phyloP scores from a whole-genome alignment of 1,284 basidiomycete species.

The Austroboletus novae-zelandiae region DNA sequence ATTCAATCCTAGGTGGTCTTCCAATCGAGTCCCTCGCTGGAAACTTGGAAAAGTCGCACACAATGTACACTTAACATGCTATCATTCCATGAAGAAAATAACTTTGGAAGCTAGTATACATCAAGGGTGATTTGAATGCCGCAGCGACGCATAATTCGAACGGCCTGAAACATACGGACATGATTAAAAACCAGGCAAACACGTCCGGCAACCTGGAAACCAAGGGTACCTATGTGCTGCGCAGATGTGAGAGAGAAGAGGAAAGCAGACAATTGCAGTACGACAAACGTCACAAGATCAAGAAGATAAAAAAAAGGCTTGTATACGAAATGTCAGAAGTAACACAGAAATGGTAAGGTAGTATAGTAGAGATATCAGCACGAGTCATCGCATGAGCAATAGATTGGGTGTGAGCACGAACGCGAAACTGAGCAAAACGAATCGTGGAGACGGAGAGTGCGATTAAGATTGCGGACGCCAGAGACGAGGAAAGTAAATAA shows the following conservation, averaged over 20 bases:
- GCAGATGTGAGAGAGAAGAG: background rate
- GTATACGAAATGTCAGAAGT: slow-evolving; percentile 27
- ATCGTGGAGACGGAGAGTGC: slow-evolving; percentile 20
- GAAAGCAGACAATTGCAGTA: slow-evolving; percentile 1
- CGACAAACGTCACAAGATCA: slow-evolving; percentile 10
- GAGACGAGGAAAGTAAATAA: slow-evolving; percentile 28
- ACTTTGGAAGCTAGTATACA: slow-evolving; percentile 26
- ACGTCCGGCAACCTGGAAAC: background rate
- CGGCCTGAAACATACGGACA: slow-evolving; percentile 13
- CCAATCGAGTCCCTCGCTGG: too few relatives aligned
- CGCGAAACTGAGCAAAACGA: slow-evolving; percentile 13
- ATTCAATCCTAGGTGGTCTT: too few relatives aligned
- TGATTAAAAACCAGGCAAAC: slow-evolving; percentile 1
- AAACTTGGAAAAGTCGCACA: background rate
- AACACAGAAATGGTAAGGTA: slow-evolving; percentile 29
- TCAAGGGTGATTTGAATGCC: slow-evolving; percentile 15
- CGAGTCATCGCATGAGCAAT: slow-evolving; percentile 28
- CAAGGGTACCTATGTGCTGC: background rate
- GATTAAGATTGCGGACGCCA: slow-evolving; percentile 30
- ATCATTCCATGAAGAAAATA: slow-evolving; percentile 3
- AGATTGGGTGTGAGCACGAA: slow-evolving; percentile 26
- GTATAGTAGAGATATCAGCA: slow-evolving; percentile 35
- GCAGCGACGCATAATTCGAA: slow-evolving; percentile 21
- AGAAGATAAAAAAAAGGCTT: slow-evolving; percentile 5
- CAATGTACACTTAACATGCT: background rate